A percentile compares a stretch with the other conserved stretches of the same genome.
These are phyloP conservation scores for Macrophomina phaseolina DNA, from an alignment of 2,329 filamentous ascomycete genomes.

Conservation along the genomic window DNA sequence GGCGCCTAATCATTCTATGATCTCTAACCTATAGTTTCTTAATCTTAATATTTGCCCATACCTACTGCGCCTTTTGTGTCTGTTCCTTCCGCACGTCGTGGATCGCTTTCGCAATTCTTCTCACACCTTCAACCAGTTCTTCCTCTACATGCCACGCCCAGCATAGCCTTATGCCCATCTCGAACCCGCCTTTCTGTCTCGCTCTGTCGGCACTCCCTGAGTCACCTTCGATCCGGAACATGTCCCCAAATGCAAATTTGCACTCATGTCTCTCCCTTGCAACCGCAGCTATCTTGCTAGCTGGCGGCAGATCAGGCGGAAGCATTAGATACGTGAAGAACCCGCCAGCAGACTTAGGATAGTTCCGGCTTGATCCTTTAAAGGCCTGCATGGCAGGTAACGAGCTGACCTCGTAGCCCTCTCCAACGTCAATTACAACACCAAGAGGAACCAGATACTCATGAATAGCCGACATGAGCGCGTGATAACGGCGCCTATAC, in stretches of 20 bases:
- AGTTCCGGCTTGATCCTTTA: constrained; percentile 37
- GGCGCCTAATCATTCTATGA: background rate
- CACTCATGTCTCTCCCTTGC: constrained; percentile 69
- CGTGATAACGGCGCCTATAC: constrained; percentile 60
- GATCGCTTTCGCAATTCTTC: constrained; percentile 4
- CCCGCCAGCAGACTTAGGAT: constrained; percentile 68
- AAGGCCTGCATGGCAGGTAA: constrained; percentile 37
- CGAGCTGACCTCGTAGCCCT: background rate
- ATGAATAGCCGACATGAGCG: constrained; percentile 65
- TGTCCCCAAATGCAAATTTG: constrained; percentile 68
- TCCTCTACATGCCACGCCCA: constrained; percentile 73
- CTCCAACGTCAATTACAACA: constrained; percentile 42
- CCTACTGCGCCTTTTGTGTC: background rate
- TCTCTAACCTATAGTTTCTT: background rate
- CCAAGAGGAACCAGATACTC: constrained; percentile 67
- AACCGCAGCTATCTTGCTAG: constrained; percentile 60
- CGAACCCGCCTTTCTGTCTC: constrained; percentile 57
- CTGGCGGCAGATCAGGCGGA: constrained; percentile 61
- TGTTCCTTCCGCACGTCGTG: constrained; percentile 8
- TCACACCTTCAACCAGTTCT: constrained; percentile 70
- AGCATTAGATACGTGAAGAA: constrained; percentile 81
- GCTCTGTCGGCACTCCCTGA: constrained; percentile 36
- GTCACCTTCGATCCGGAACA: constrained; percentile 66
- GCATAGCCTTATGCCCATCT: constrained; percentile 66
- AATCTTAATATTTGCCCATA: background rate